Evolutionary conservation across 1,284 basidiomycete genomes (phyloP).

Genomic region (Macrocystidia cucumis): DNA sequence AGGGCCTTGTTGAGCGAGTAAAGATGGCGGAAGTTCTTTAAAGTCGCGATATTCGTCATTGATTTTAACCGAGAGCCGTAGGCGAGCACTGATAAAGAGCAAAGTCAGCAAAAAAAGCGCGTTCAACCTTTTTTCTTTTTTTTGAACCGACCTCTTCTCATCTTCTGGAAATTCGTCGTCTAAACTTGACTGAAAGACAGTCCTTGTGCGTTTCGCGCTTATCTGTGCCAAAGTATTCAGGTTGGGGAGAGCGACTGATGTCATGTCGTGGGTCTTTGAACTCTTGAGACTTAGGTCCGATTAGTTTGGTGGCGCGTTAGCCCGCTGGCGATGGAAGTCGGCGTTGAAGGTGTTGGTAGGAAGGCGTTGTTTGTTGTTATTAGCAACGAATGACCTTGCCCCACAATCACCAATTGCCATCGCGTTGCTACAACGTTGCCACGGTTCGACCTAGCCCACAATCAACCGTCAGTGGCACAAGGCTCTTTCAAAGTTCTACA

Average conservation of each 20-base stretch:
- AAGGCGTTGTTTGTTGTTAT: conserved; percentile 11
- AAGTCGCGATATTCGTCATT: conserved; percentile 84
- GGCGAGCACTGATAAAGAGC: conserved; percentile 39
- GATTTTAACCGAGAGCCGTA: conserved; percentile 71
- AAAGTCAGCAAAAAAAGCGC: background rate
- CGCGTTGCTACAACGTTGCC: too few species aligned
- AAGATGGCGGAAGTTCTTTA: conserved; percentile 76
- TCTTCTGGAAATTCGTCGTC: conserved; percentile 59
- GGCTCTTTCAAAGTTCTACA: too few species aligned
- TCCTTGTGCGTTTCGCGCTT: conserved; percentile 61
- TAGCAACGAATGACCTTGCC: too few species aligned
- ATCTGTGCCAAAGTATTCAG: conserved; percentile 56
- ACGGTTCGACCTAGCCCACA: too few species aligned
- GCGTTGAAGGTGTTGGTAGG: conserved; percentile 4
- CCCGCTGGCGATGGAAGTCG: too few species aligned
- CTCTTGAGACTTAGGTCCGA: too few species aligned
- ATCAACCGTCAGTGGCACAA: too few species aligned
- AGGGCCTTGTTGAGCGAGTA: conserved; percentile 75
- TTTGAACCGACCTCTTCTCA: conserved; percentile 49
- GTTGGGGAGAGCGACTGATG: conserved; percentile 49
- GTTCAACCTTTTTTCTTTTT: too few species aligned
- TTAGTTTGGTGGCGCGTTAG: too few species aligned
- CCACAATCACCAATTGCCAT: too few species aligned
- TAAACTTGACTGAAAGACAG: conserved; percentile 57
- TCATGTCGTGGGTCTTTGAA: conserved; percentile 19